These are phyloP conservation scores for Pseudotsuga menziesii DNA, from an alignment of 75 land plant species.

Conservation along the genomic window DNA sequence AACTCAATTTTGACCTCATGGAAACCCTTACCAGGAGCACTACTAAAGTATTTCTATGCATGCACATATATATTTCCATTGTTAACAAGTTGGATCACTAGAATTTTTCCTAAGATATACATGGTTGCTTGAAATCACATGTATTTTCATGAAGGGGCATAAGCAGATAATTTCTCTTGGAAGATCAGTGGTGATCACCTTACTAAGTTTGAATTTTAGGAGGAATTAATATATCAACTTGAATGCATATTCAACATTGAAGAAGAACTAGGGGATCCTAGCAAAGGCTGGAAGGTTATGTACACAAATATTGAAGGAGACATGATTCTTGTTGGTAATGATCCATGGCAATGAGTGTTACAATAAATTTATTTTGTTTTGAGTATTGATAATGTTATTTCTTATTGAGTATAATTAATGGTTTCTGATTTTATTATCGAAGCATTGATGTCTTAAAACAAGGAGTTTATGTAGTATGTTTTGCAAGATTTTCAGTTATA, in stretches of 20 bases:
- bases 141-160: too few species aligned
- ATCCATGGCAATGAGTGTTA: slow-evolving; percentile 16
- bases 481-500: too few species aligned
- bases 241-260: too few species aligned
- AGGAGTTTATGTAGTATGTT: too few species aligned
- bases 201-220: too few species aligned
- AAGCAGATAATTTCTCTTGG: too few species aligned
- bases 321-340: slow-evolving; percentile 89
- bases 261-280: slow-evolving; percentile 10
- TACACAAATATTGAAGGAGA: slow-evolving; percentile 83
- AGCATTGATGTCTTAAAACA: neutral
- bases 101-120: neutral
- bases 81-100: too few species aligned
- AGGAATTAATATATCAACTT: too few species aligned
- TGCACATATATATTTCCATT: neutral
- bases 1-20: too few species aligned
- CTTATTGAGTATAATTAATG: neutral
- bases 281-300: slow-evolving; percentile 75
- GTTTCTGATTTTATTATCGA: neutral
- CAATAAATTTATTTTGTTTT: slow-evolving; percentile 9
- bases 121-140: neutral
- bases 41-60: too few species aligned
- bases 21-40: too few species aligned
- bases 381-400: neutral
- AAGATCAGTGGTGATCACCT: too few species aligned